Evolutionary conservation across 192 early-diverging fungal species (phyloP), one percentile per base, ranked within the genome.

Genomic region (Dimargaris xerosporica): DNA sequence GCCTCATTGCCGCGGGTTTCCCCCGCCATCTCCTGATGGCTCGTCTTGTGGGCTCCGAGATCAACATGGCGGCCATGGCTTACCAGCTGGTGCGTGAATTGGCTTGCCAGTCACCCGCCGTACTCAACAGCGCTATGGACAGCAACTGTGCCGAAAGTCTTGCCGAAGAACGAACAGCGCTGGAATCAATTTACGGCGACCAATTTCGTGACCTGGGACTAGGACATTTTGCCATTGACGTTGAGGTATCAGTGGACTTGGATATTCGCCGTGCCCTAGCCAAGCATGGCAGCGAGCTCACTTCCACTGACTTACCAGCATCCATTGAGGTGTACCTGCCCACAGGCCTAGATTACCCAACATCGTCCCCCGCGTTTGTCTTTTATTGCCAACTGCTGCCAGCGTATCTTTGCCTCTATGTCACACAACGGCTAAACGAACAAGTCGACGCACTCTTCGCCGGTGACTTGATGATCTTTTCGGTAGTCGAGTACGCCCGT

Each of bases 101-200:
- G n/a, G 41, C 30, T 13, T 5, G 52, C 25, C 52, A 21, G 23
- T 23, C 16, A 48, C 47, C 47, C 1, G 26, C 52, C 12, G 52
- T 23, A 25, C 15, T 13, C 41, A 39, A 42, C 21, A 26, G 12
- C 16, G 34, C 13, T 3, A 5, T 16, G 15, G 1, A n/a, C 12
- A 25, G 41, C 39, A 2, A 21, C 16, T 26, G 17, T 17, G n/a
- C 3, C 12, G 58, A 41, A 21, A 21, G 16, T 17, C 25, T 60
- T 0, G 43, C 16, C 13, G 84, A 90, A 55, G 88, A 90, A 67
- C 66, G 79, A 34, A 62, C 78, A 26, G 84, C 76, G 0, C 65
- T 90, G 21, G 82, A 81, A 63, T 78, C 85, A 7, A 90, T 88
- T 28, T 90, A 81, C 59, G 83, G 74, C 23, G 67, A 71, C n/a